Conservation (phyloP, 306 rosid species). For the Pachyrhizus erosus region DNA sequence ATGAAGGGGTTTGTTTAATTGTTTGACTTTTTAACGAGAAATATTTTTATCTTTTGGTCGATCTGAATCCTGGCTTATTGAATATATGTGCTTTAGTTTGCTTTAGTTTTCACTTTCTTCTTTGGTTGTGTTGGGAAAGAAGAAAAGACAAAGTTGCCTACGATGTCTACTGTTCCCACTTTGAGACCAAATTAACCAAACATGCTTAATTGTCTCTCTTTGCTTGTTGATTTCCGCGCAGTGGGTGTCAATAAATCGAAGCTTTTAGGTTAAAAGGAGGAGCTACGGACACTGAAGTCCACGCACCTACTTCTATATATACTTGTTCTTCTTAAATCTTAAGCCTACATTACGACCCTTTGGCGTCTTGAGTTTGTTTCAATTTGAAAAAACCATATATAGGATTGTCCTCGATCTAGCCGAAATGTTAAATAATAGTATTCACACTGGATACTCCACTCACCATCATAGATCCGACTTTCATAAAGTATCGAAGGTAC, state of each 20-base stretch:
- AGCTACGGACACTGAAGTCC: slow-evolving; percentile 86
- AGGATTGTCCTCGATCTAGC: slow-evolving; percentile 30
- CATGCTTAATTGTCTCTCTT: slow-evolving; percentile 44
- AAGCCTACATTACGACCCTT: background rate
- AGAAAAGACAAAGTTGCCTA: slow-evolving; percentile 58
- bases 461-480: slow-evolving; percentile 32
- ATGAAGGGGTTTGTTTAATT: slow-evolving; percentile 50
- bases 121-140: slow-evolving; percentile 66
- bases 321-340: slow-evolving; percentile 40
- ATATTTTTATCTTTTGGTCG: background rate
- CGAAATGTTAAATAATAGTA: slow-evolving; percentile 35
- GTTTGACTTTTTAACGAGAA: slow-evolving; percentile 28
- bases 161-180: slow-evolving; percentile 53
- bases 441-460: slow-evolving; percentile 45
- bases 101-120: slow-evolving; percentile 47
- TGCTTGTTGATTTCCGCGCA: slow-evolving; percentile 40
- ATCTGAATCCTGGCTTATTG: background rate
- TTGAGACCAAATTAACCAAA: slow-evolving; percentile 56
- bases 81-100: slow-evolving; percentile 45
- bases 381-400: slow-evolving; percentile 16
- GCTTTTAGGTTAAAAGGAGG: slow-evolving; percentile 86
- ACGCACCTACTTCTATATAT: slow-evolving; percentile 55
- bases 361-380: background rate
- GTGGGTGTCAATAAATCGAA: slow-evolving; percentile 41
- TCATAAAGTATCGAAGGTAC: slow-evolving; percentile 49